Base-by-base conservation (phyloP, 2,329 filamentous ascomycete species). In the Fusarium globosum region DNA sequence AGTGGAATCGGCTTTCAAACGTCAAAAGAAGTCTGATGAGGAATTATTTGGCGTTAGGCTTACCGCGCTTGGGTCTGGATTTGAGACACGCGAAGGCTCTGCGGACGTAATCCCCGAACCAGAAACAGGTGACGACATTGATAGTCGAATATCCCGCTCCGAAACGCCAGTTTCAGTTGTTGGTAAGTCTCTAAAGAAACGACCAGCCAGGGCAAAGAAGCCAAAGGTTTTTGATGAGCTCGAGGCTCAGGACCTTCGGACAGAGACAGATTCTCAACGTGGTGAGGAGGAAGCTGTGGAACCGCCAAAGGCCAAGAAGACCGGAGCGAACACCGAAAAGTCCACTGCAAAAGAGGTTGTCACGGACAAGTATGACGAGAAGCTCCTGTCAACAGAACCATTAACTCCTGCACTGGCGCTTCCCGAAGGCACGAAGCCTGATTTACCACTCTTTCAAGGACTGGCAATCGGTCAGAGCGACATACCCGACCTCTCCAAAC, bases 21-120 rank as follows among this genome's bases (percentile, higher is more conserved):
- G 94, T 55, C 93, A 92, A 77, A 96, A 95, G 84, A 94, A 94
- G 80, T 87, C 87, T 1, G 93, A 95, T 65, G 93, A 96, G 76
- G 93, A 94, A 76, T 86, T 96, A 10, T 95, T 95, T 78, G 91
- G 89, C 20, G 85, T 93, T 49, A 88, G 87, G 39, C 85, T 89
- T 28, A 85, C 86, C 57, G 86, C 85, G 63, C 84, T 89, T 28
- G 87, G 88, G 61, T 82, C 84, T 36, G 86, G 87, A 38, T 83
- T 87, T 58, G 83, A 85, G 21, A 82, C 85, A 33, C 80, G 84
- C 72, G 78, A 86, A 46, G 83, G 86, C 30, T 84, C 88, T 20
- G 85, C 88, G 57, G 88, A 91, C 61, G 84, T 85, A 33, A 76
- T 87, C 55, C 83, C 83, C 6, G 87, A 88, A 72, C 82, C 85